Evolutionary conservation across 106 monocot genomes (phyloP).

Genomic region (Dendrobium nobile): DNA sequence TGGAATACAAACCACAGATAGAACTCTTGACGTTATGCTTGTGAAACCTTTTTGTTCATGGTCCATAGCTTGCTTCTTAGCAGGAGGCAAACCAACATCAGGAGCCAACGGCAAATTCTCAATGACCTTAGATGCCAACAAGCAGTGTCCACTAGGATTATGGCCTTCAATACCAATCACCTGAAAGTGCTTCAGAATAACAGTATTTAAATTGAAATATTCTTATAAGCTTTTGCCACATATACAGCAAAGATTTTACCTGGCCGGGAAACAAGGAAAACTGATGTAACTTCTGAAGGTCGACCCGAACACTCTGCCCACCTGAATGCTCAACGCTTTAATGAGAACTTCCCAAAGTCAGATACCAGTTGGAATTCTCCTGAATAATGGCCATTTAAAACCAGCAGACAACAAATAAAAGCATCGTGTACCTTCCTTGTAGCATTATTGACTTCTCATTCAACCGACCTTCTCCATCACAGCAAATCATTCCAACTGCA

Average conservation of each 20-base stretch:
- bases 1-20: slow-evolving; percentile 50
- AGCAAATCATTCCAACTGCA: slow-evolving; percentile 84
- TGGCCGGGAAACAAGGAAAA: slow-evolving; percentile 95
- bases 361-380: not conserved
- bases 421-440: slow-evolving; percentile 58
- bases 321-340: slow-evolving; percentile 68
- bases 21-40: slow-evolving; percentile 17
- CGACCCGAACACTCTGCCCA: slow-evolving; percentile 77
- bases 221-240: not conserved
- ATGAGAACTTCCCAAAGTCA: slow-evolving; percentile 1
- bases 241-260: slow-evolving; percentile 25
- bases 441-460: slow-evolving; percentile 84
- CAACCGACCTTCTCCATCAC: slow-evolving; percentile 83
- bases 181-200: slow-evolving; percentile 30
- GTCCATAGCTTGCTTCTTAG: slow-evolving; percentile 68
- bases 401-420: not conserved
- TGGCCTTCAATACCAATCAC: slow-evolving; percentile 84
- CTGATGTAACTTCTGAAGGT: slow-evolving; percentile 53
- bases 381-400: not conserved
- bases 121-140: slow-evolving; percentile 73
- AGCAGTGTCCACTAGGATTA: slow-evolving; percentile 99
- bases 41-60: slow-evolving; percentile 26
- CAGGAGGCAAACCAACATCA: slow-evolving; percentile 39
- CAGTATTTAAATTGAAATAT: not conserved
- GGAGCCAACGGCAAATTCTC: slow-evolving; percentile 46